Evolutionary conservation across 352 stramenopile species (phyloP).

Genomic region (Phytophthora europaea): DNA sequence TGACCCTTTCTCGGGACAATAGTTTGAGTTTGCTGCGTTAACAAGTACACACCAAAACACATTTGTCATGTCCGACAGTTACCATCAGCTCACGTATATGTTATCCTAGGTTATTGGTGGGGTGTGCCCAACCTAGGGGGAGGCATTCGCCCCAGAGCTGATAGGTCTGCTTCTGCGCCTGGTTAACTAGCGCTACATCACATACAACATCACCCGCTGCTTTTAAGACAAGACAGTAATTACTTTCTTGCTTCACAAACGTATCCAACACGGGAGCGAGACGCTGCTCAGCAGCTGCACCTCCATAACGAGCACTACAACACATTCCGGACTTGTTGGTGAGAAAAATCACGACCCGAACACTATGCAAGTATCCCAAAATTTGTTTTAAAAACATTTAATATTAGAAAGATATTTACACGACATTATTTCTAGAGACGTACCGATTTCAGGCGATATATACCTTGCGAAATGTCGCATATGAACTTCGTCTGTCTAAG

Average conservation of each 20-base stretch:
- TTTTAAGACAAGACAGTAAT: neutral
- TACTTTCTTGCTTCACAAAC: neutral
- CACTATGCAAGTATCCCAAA: neutral
- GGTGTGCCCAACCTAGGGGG: neutral
- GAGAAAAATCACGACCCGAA: neutral
- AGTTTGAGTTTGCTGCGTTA: no score
- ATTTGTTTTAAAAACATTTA: neutral
- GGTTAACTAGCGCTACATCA: neutral
- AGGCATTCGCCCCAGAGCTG: neutral
- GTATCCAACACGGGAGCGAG: neutral
- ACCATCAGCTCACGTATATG: neutral
- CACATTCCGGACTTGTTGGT: neutral
- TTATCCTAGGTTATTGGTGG: neutral
- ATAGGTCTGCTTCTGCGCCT: neutral
- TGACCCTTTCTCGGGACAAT: no score
- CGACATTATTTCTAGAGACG: neutral
- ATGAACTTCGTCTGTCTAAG: neutral
- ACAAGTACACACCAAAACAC: neutral
- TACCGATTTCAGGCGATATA: neutral
- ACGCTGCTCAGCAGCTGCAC: neutral
- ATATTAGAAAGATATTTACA: neutral
- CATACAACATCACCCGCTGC: neutral
- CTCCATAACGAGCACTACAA: neutral
- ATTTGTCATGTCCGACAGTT: neutral
- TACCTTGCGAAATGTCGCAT: neutral